Percentiles rank a stretch among this genome's conserved stretches.
phyloP scores from a whole-genome alignment of 108 stramenopile species.

The Fistulifera pelliculosa region DNA sequence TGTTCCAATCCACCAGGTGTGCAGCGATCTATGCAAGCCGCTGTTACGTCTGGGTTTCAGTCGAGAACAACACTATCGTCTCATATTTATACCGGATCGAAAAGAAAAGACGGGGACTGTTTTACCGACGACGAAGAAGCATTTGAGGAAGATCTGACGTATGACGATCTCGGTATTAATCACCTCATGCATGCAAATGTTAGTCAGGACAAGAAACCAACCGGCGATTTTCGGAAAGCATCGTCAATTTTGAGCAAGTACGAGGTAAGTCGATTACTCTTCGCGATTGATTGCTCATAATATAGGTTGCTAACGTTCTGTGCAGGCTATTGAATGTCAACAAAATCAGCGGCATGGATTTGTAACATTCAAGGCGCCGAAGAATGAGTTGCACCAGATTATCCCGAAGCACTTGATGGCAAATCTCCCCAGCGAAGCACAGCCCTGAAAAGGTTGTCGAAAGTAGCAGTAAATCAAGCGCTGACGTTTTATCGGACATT shows the following conservation, averaged over 20 bases:
- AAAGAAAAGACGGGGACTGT: neutral
- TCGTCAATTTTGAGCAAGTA: neutral
- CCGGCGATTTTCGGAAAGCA: neutral
- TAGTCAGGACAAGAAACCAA: too few relatives aligned
- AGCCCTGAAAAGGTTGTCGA: too few relatives aligned
- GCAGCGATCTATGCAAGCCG: conserved; percentile 9
- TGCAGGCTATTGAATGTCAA: conserved; percentile 10
- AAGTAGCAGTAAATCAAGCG: too few relatives aligned
- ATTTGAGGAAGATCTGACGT: neutral
- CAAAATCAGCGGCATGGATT: conserved; percentile 8
- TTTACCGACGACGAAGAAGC: neutral
- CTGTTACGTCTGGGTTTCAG: neutral
- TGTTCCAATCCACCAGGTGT: conserved; percentile 51
- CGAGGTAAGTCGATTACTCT: neutral
- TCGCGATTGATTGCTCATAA: too few relatives aligned
- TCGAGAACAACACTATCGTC: too few relatives aligned
- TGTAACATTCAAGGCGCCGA: conserved; percentile 2
- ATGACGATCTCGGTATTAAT: too few relatives aligned
- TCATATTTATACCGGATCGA: too few relatives aligned
- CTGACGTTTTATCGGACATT: too few relatives aligned
- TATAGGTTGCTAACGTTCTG: neutral
- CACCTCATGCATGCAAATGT: too few relatives aligned
- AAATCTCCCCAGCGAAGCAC: conserved; percentile 1
- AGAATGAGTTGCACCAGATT: neutral
- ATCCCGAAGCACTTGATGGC: neutral